Conservation (phyloP, 768 basidiomycete species). For the Rubroboletus pulcherrimus region DNA sequence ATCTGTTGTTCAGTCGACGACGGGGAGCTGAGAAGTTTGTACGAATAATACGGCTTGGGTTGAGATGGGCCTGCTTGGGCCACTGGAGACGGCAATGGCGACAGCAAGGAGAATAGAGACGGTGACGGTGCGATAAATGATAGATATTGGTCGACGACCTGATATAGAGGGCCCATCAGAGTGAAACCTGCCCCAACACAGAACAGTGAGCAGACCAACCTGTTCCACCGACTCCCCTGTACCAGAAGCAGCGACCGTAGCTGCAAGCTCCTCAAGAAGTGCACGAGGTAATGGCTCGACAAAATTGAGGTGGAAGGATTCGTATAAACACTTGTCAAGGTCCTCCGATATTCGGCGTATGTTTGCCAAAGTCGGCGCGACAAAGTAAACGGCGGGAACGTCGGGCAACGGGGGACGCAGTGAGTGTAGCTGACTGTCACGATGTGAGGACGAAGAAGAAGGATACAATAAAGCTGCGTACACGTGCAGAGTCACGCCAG, state of each 20-base stretch:
- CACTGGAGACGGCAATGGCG: conserved; percentile 44
- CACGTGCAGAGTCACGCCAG: conserved; percentile 98
- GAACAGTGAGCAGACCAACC: conserved; percentile 36
- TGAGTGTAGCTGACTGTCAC: conserved; percentile 81
- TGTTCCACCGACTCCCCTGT: conserved; percentile 80
- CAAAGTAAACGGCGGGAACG: conserved; percentile 96
- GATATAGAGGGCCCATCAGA: conserved; percentile 4
- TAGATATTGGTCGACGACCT: conserved; percentile 96
- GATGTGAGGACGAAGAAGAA: conserved; percentile 1
- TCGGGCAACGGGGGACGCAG: conserved; percentile 85
- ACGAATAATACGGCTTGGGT: conserved; percentile 54
- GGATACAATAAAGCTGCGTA: conserved; percentile 40
- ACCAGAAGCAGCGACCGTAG: conserved; percentile 78
- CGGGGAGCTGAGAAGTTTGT: conserved; percentile 87
- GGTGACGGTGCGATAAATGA: conserved; percentile 94
- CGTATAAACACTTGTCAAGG: conserved; percentile 83
- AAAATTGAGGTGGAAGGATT: conserved; percentile 92
- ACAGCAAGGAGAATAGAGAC: conserved; percentile 86
- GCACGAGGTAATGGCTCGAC: conserved; percentile 87
- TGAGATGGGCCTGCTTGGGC: conserved; percentile 34
- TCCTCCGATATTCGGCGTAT: conserved; percentile 91
- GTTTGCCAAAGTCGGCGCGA: conserved; percentile 84
- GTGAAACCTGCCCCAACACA: neutral
- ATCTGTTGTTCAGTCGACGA: conserved; percentile 86
- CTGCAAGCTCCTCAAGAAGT: conserved; percentile 90